Evolutionary conservation across 2,329 filamentous ascomycete genomes (phyloP).

Genomic region (Blumeria hordei): DNA sequence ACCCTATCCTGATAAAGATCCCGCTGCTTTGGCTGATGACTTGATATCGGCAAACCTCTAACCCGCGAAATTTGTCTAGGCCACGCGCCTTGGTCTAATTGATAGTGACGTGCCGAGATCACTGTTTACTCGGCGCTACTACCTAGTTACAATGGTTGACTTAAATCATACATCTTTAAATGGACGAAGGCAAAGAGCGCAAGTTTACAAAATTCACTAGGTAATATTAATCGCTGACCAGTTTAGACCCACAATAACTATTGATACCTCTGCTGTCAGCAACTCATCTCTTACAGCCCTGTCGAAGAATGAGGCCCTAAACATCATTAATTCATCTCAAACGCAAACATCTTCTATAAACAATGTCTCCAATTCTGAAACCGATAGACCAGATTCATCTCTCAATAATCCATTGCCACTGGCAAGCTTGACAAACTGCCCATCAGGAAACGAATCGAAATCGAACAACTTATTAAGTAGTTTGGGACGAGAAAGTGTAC

Average conservation of each 20-base stretch:
- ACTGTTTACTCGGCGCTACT: too few relatives aligned
- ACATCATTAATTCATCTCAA: slow-evolving; percentile 2
- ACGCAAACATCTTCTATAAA: neutral
- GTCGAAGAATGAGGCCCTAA: slow-evolving; percentile 14
- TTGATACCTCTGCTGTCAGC: slow-evolving; percentile 29
- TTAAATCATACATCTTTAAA: neutral
- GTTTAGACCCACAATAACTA: slow-evolving; percentile 26
- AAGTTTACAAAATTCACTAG: slow-evolving; percentile 6
- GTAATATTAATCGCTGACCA: slow-evolving; percentile 5
- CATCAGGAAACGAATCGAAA: slow-evolving; percentile 22
- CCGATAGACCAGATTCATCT: neutral
- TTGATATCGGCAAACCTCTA: too few relatives aligned
- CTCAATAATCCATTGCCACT: slow-evolving; percentile 3
- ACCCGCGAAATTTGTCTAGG: too few relatives aligned
- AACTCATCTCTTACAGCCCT: slow-evolving; percentile 12
- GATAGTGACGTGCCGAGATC: too few relatives aligned
- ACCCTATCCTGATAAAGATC: too few relatives aligned
- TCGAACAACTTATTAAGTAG: slow-evolving; percentile 32
- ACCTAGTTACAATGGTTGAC: neutral
- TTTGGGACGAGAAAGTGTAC: slow-evolving; percentile 32
- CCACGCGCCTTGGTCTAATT: too few relatives aligned
- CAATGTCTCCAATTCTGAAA: neutral
- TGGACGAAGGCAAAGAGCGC: slow-evolving; percentile 15
- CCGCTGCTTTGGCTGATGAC: too few relatives aligned
- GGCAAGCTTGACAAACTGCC: slow-evolving; percentile 10